Evolutionary conservation across 805 yeast genomes (phyloP).

Genomic region (Saccharomycodes ludwigii): DNA sequence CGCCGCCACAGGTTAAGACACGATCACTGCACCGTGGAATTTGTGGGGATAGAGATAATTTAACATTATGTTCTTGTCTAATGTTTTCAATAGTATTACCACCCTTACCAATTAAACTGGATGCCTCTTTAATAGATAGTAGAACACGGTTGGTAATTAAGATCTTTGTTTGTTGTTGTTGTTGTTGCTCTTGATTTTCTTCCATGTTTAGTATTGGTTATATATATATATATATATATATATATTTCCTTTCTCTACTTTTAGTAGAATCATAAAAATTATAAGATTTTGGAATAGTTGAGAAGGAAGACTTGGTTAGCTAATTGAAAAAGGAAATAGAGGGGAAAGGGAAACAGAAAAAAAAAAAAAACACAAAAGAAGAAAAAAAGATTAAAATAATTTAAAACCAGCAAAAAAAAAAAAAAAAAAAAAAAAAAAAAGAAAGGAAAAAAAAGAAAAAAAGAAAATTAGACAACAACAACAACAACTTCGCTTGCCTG

Average conservation of each 20-base stretch:
- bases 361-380: too few relatives aligned
- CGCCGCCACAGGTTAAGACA: slow-evolving; percentile 66
- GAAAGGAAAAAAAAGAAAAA: too few relatives aligned
- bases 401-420: too few relatives aligned
- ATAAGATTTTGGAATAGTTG: background rate
- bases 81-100: slow-evolving; percentile 69
- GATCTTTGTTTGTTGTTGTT: slow-evolving; percentile 5
- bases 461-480: too few relatives aligned
- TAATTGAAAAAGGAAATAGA: background rate
- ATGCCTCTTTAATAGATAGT: slow-evolving; percentile 78
- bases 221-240: background rate
- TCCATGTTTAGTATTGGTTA: slow-evolving; percentile 3
- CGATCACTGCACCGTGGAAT: slow-evolving; percentile 74
- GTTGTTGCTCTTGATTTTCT: background rate
- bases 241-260: background rate
- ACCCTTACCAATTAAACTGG: slow-evolving; percentile 77
- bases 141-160: slow-evolving; percentile 31
- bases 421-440: too few relatives aligned
- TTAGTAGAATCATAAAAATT: background rate
- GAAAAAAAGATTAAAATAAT: too few relatives aligned
- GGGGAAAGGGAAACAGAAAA: too few relatives aligned
- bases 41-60: slow-evolving; percentile 77
- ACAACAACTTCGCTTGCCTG: too few relatives aligned
- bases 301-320: background rate
- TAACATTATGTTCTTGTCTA: slow-evolving; percentile 62